Evolutionary conservation across 116 monocot species (phyloP).

Genomic region (Iris pallida): DNA sequence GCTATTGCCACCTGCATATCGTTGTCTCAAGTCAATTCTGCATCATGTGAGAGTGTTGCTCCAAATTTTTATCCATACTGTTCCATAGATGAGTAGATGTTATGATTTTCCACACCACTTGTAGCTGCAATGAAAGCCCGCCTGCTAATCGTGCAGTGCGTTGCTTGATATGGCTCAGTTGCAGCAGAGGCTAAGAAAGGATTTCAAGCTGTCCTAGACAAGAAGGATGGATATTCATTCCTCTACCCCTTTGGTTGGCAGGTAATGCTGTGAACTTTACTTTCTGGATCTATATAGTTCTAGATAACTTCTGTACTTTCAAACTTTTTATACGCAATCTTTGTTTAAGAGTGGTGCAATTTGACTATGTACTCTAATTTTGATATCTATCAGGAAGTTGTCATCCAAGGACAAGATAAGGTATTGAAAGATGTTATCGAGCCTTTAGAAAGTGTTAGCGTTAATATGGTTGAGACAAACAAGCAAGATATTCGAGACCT

Average conservation of each 20-base stretch:
- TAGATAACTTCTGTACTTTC: neutral
- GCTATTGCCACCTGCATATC: slow-evolving; percentile 28
- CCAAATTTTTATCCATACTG: neutral
- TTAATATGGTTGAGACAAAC: slow-evolving; percentile 64
- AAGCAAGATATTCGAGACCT: slow-evolving; percentile 78
- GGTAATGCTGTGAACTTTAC: slow-evolving; percentile 21
- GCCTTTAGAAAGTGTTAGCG: slow-evolving; percentile 91
- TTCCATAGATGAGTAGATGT: slow-evolving; percentile 1
- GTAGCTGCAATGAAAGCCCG: slow-evolving; percentile 6
- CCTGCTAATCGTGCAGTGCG: slow-evolving; percentile 12
- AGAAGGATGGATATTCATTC: slow-evolving; percentile 81
- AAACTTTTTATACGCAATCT: neutral
- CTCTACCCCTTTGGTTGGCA: slow-evolving; percentile 97
- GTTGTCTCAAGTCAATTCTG: slow-evolving; percentile 30
- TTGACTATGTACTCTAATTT: slow-evolving; percentile 19
- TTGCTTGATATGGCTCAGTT: slow-evolving; percentile 60
- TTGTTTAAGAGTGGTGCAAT: slow-evolving; percentile 3
- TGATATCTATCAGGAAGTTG: slow-evolving; percentile 62
- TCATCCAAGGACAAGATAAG: slow-evolving; percentile 85
- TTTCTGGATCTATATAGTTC: neutral
- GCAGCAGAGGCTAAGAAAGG: slow-evolving; percentile 91
- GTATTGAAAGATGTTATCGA: slow-evolving; percentile 98
- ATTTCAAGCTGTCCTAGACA: slow-evolving; percentile 66
- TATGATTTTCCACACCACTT: neutral
- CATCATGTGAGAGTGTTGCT: slow-evolving; percentile 69